Base-by-base conservation (phyloP, 2,329 filamentous ascomycete species). In the Cadophora sp. region DNA sequence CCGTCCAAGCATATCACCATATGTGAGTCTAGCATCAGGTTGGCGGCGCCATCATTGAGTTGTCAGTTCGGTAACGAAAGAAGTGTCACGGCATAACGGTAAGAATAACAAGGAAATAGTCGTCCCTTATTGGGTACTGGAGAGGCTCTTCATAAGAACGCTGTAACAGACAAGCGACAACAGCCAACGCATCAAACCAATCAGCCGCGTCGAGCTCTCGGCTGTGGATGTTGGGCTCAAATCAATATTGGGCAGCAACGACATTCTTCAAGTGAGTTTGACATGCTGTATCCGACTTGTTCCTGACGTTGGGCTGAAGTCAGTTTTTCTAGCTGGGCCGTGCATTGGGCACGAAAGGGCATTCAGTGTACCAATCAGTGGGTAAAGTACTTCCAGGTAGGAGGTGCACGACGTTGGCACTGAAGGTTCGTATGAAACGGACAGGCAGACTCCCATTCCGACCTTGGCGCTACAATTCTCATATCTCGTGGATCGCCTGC, bases 181-280 rank as follows among this genome's bases (percentile, higher is more conserved):
- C 19, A 58, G 26, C 22, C 50, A 53, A 27, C 50, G 26, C 50
- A 53, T 53, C 50, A 53, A 22, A 27, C 50, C 50, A 53, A 53
- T 53, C 22, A 29, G 24, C 1, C 3, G 19, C 50, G 14, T 29
- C 26, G 11, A 6, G 14, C 34, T 40, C 37, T 60, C 56, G 56
- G 24, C 29, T 60, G 56, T 46, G 37, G 56, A 29, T 43, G 22
- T 11, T 27, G 16, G 19, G 26, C 43, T 29, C 27, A 37, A 31
- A 11, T 16, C 37, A 43, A 51, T 50, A 51, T 62, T 51, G 60
- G 60, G 60, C 60, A 26, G 60, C 60, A 51, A 62, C 60, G n/a
- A 58, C 16, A 34, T 24, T 4, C 60, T 51, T 46, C 40, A 16
- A 19, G 24, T 48, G 37, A 61, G 58, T 61, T 40, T 58, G 55